Base-by-base conservation (phyloP, 768 basidiomycete species). In the Amanita pseudoporphyria region DNA sequence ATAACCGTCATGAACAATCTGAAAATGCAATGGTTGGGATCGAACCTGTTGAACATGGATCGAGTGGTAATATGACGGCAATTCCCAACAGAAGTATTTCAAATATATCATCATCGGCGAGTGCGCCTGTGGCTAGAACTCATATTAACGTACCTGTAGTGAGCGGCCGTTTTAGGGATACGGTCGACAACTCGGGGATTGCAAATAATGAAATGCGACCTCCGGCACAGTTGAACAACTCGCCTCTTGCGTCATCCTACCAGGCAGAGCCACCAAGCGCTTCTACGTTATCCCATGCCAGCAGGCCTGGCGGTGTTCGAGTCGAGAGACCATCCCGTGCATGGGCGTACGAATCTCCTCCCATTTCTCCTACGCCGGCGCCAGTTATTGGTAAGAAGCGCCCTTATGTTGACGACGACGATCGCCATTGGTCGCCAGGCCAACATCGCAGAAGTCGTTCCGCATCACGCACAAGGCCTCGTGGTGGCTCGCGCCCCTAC, bases 281-380 rank as follows among this genome's bases (percentile, higher is more conserved):
- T 14, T n/a, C 33, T 9, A n/a, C 30, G 6, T 14, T 22, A n/a
- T 31, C 32, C 9, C 12, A 45, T 21, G 9, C 26, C 18, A 6
- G 19, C 14, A 33, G 13, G n/a, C n/a, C n/a, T 10, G 14, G 37
- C 16, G 40, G 40, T 12, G 12, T 16, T 5, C 16, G 6, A 12
- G 5, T 24, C 19, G 46, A 47, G 7, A 47, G 33, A 47, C 45
- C 45, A 37, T 47, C 45, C 7, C 45, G 45, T 14, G 30, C 16
- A 47, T 47, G 45, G 45, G 1, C 45, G 12, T 37, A 36, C 36
- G 40, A 14, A 41, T 47, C 36, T 10, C 24, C 10, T 13, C 9
- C 46, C 13, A 2, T 32, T 16, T 24, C n/a, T n/a, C n/a, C n/a
- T n/a, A n/a, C n/a, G n/a, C n/a, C n/a, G n/a, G n/a, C n/a, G n/a